Percentiles rank a stretch among this genome's conserved stretches.
phyloP scores from a whole-genome alignment of 148 eudicot genomes.

The Hydrangea macrophylla region DNA sequence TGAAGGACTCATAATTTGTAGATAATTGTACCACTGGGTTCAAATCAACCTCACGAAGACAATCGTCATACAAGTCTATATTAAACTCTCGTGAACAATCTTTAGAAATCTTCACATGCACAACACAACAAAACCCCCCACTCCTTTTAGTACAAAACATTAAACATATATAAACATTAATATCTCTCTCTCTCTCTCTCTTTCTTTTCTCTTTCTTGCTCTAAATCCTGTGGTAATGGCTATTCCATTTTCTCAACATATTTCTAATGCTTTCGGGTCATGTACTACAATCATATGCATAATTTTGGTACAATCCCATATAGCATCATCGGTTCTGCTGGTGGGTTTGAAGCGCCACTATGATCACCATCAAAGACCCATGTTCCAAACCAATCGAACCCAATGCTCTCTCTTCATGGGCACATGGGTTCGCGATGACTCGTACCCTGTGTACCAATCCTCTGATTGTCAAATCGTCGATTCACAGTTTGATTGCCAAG shows the following conservation, averaged over 20 bases:
- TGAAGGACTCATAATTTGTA: no score
- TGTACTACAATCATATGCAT: neutral
- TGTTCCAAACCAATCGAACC: slow-evolving; percentile 39
- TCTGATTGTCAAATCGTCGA: slow-evolving; percentile 67
- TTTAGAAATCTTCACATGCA: slow-evolving; percentile 28
- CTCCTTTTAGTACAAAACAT: neutral
- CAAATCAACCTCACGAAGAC: neutral
- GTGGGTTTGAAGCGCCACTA: slow-evolving; percentile 26
- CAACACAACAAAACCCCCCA: slow-evolving; percentile 20
- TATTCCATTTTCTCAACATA: neutral
- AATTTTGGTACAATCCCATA: slow-evolving; percentile 1
- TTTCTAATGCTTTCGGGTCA: slow-evolving; percentile 5
- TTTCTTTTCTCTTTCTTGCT: no score
- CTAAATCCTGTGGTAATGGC: neutral
- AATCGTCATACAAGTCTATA: neutral
- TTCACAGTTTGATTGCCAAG: slow-evolving; percentile 70
- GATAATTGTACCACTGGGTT: neutral
- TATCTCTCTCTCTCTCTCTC: no score
- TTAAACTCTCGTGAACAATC: slow-evolving; percentile 14
- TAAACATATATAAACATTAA: slow-evolving; percentile 1
- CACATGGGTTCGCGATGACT: slow-evolving; percentile 64
- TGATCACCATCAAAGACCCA: slow-evolving; percentile 31
- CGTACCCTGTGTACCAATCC: slow-evolving; percentile 62
- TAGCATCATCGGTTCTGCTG: slow-evolving; percentile 21
- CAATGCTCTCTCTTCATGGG: slow-evolving; percentile 68